Evolutionary conservation across 139 green algal genomes (phyloP).

Genomic region (Coelastrella sp.): DNA sequence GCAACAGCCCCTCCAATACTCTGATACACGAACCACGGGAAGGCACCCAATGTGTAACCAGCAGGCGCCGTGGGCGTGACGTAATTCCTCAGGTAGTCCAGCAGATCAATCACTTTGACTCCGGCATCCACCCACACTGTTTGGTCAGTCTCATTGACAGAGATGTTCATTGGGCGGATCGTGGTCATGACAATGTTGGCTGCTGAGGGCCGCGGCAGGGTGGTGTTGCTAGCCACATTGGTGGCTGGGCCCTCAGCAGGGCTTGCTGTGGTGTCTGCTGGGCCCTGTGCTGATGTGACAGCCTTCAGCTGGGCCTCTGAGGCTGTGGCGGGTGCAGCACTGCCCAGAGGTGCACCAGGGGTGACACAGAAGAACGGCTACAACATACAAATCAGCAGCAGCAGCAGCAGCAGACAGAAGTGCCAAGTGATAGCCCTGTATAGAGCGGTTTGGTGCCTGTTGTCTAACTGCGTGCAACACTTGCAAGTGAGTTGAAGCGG

Average conservation of each 20-base stretch:
- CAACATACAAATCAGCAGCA: neutral
- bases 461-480: too few relatives aligned
- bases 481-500: too few relatives aligned
- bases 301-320: neutral
- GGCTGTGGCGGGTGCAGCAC: neutral
- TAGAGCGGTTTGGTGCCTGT: too few relatives aligned
- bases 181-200: conserved; percentile 72
- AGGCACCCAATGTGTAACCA: conserved; percentile 83
- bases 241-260: neutral
- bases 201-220: neutral
- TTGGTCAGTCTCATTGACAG: conserved; percentile 71
- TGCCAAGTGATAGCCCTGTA: neutral
- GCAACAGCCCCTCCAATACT: conserved; percentile 88
- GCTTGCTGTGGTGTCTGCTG: neutral
- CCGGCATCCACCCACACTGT: conserved; percentile 79
- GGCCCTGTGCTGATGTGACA: neutral
- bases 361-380: conserved; percentile 62
- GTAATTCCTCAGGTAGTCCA: conserved; percentile 88
- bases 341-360: neutral
- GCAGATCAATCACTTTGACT: conserved; percentile 36
- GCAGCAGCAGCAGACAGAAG: neutral
- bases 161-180: conserved; percentile 65
- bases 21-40: conserved; percentile 82
- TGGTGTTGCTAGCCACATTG: neutral
- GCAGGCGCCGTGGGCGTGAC: conserved; percentile 62